These are phyloP conservation scores for Russula emetica DNA, from an alignment of 768 basidiomycete genomes.

Conservation along the genomic window DNA sequence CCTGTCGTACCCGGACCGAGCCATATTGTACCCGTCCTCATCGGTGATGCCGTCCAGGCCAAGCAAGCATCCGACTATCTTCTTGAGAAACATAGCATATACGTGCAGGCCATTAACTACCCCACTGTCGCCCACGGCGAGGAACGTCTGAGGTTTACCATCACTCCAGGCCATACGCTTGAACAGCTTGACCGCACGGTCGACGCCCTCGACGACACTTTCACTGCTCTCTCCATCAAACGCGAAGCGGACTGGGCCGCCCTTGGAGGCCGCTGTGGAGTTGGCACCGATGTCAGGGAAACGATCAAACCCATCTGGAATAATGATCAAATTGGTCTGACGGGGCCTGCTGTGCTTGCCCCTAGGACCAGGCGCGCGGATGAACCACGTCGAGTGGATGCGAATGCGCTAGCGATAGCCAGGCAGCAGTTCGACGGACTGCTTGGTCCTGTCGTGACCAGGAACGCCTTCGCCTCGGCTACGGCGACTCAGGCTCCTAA, in stretches of 20 bases:
- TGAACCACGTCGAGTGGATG: slow-evolving; percentile 52
- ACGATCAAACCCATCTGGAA: slow-evolving; percentile 77
- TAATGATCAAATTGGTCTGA: slow-evolving; percentile 77
- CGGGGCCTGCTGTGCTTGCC: slow-evolving; percentile 51
- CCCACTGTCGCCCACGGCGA: slow-evolving; percentile 93
- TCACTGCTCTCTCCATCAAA: slow-evolving; percentile 82
- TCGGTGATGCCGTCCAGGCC: slow-evolving; percentile 88
- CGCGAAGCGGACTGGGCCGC: slow-evolving; percentile 79
- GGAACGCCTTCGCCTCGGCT: slow-evolving; percentile 25
- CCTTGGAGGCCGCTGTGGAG: slow-evolving; percentile 83
- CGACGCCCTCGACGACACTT: slow-evolving; percentile 73
- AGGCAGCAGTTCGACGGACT: slow-evolving; percentile 61
- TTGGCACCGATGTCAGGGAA: slow-evolving; percentile 57
- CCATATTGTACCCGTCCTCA: slow-evolving; percentile 94
- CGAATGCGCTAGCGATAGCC: slow-evolving; percentile 50
- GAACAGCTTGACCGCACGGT: slow-evolving; percentile 86
- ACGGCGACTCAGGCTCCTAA: slow-evolving; percentile 27
- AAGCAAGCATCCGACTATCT: slow-evolving; percentile 91
- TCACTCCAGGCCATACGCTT: slow-evolving; percentile 89
- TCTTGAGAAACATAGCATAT: slow-evolving; percentile 85
- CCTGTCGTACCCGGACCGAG: slow-evolving; percentile 97
- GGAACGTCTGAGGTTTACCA: slow-evolving; percentile 94
- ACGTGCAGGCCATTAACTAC: slow-evolving; percentile 99
- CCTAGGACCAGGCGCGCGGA: slow-evolving; percentile 63
- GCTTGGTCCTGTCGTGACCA: slow-evolving; percentile 44